Conservation (phyloP, 2,329 filamentous ascomycete species). For the Epichloe uncinata region DNA sequence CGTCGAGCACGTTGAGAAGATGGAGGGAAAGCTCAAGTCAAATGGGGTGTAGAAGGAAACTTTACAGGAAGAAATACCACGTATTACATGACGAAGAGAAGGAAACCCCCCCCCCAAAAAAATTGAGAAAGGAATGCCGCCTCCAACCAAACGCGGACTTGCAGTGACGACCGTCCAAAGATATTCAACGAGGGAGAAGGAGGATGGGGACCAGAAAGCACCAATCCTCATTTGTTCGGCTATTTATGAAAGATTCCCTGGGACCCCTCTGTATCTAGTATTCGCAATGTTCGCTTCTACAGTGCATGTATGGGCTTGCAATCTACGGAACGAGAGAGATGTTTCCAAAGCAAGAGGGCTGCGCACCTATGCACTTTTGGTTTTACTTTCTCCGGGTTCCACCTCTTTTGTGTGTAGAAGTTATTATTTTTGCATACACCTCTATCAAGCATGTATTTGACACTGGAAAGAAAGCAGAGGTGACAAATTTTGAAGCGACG, state of each 20-base stretch:
- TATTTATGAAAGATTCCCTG: no score
- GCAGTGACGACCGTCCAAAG: neutral
- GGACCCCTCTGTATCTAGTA: neutral
- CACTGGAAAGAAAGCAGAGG: no score
- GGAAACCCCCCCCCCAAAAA: no score
- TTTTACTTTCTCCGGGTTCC: neutral
- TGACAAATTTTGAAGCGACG: no score
- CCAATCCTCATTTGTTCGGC: no score
- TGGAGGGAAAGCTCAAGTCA: conserved; percentile 43
- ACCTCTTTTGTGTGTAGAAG: no score
- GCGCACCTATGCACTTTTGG: no score
- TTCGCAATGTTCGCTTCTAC: neutral
- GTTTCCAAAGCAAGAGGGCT: neutral
- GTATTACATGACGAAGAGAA: neutral
- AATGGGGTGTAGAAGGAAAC: conserved; percentile 17
- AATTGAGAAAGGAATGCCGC: neutral
- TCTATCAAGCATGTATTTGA: no score
- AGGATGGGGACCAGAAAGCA: neutral
- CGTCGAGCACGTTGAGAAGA: conserved; percentile 65
- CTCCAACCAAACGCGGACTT: no score
- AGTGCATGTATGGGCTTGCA: neutral
- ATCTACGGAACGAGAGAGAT: neutral
- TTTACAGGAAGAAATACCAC: neutral
- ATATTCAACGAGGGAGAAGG: neutral
- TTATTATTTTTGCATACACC: no score